phyloP scores from a whole-genome alignment of 2,329 filamentous ascomycete species.

The Plenodomus tracheiphilus region DNA sequence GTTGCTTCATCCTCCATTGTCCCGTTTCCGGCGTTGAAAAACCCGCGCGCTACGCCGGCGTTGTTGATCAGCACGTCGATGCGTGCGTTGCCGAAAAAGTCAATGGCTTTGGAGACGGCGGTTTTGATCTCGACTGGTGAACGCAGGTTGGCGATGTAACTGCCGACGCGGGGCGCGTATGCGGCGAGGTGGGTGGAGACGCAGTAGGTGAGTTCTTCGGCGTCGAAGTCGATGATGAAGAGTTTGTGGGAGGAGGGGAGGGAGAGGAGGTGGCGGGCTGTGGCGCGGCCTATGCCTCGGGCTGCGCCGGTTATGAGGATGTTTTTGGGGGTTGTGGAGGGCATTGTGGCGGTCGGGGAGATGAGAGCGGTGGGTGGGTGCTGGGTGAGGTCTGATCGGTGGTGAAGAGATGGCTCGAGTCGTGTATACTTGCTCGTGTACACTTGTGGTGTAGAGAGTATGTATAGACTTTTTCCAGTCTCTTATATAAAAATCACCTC shows the following conservation, averaged over 20 bases:
- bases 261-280: slow-evolving; percentile 47
- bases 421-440: neutral
- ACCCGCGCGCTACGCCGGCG: slow-evolving; percentile 27
- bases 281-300: slow-evolving; percentile 50
- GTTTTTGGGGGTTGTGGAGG: slow-evolving; percentile 25
- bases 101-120: slow-evolving; percentile 41
- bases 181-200: slow-evolving; percentile 35
- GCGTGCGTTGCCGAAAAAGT: slow-evolving; percentile 38
- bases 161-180: slow-evolving; percentile 31
- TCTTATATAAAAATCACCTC: too few species aligned
- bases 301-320: slow-evolving; percentile 48
- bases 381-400: neutral
- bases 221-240: slow-evolving; percentile 50
- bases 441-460: neutral
- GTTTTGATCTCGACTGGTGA: slow-evolving; percentile 30
- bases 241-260: slow-evolving; percentile 45
- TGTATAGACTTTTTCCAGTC: too few species aligned
- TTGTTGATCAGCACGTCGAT: slow-evolving; percentile 40
- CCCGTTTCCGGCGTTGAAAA: slow-evolving; percentile 27
- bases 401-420: too few species aligned
- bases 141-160: slow-evolving; percentile 44
- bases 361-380: neutral
- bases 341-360: slow-evolving; percentile 11
- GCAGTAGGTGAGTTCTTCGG: slow-evolving; percentile 38
- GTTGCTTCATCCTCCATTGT: slow-evolving; percentile 29